Conservation (phyloP, 2,329 filamentous ascomycete genomes). For the Talaromyces sp. region DNA sequence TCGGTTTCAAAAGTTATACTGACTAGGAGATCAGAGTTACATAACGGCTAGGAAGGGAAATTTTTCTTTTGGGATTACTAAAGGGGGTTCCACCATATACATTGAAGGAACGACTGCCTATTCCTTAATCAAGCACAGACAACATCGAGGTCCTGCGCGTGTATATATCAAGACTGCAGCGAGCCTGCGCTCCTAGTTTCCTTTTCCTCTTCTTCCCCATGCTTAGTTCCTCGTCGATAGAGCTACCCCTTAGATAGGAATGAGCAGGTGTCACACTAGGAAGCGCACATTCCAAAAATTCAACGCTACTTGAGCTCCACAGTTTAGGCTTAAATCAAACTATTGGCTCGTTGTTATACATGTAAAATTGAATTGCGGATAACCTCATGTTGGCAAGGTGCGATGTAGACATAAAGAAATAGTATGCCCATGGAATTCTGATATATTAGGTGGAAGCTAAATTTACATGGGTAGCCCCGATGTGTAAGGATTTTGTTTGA, state of each 20-base stretch:
- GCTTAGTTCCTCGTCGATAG: not conserved
- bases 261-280: not conserved
- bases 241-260: not conserved
- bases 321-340: not conserved
- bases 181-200: not conserved
- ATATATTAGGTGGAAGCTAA: not conserved
- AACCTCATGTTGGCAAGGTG: not conserved
- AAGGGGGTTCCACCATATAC: no score
- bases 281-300: not conserved
- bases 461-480: not conserved
- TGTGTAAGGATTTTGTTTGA: not conserved
- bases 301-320: not conserved
- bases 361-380: not conserved
- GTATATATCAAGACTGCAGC: not conserved
- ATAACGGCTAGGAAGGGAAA: not conserved
- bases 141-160: not conserved
- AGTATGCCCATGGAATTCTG: not conserved
- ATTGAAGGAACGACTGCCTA: not conserved
- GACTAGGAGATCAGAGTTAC: not conserved
- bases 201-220: not conserved
- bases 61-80: no score
- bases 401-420: not conserved
- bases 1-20: conserved; percentile 9
- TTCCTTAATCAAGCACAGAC: not conserved
- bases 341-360: not conserved